Conservation (phyloP, 495 filamentous ascomycete genomes). For the Haplographium delicatum region DNA sequence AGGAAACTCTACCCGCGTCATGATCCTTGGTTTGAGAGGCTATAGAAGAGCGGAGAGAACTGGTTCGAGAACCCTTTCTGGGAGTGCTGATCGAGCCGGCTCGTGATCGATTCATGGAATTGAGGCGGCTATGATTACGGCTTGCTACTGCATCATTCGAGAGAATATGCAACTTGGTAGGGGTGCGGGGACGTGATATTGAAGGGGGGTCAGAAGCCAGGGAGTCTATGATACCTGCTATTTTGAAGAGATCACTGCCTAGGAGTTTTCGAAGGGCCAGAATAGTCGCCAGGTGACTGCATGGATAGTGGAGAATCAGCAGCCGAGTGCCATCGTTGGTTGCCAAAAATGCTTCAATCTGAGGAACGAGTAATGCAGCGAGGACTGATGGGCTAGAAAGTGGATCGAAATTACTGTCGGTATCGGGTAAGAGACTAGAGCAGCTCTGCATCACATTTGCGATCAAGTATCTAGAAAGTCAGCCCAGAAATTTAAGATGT, state of each 20-base stretch:
- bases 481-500: neutral
- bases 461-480: conserved; percentile 23
- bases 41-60: neutral
- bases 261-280: conserved; percentile 23
- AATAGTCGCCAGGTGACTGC: conserved; percentile 13
- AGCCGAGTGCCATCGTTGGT: conserved; percentile 20
- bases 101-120: neutral
- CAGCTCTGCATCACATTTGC: conserved; percentile 22
- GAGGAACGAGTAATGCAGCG: conserved; percentile 24
- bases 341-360: conserved; percentile 26
- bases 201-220: conserved; percentile 22
- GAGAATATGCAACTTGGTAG: conserved; percentile 3
- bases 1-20: neutral
- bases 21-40: neutral
- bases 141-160: conserved; percentile 13
- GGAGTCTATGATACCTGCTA: conserved; percentile 25
- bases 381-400: conserved; percentile 19
- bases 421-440: neutral
- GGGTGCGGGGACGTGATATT: conserved; percentile 9
- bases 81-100: neutral
- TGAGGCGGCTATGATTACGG: neutral
- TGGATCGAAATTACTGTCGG: conserved; percentile 13
- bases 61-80: too few species aligned
- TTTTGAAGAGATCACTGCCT: conserved; percentile 21
- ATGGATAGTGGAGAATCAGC: conserved; percentile 21